Conservation (phyloP, 805 yeast genomes). For the Yarrowia divulgata region DNA sequence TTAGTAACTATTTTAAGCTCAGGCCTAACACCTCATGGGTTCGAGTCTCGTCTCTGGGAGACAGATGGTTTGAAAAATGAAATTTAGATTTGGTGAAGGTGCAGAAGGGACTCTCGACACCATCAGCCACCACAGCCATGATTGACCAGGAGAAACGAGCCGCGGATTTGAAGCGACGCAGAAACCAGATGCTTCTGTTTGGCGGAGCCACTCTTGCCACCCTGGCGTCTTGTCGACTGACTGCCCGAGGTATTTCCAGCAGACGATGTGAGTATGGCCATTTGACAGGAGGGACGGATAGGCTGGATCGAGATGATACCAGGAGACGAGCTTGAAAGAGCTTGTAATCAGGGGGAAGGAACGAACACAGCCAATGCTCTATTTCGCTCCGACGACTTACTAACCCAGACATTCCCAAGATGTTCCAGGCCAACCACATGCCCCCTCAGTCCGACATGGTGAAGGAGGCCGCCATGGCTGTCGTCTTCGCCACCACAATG, state of each 20-base stretch:
- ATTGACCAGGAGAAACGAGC: constrained; percentile 36
- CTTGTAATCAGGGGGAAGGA: not conserved
- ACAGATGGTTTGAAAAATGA: not conserved
- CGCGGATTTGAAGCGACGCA: constrained; percentile 49
- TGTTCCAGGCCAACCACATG: constrained; percentile 83
- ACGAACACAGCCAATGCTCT: not conserved
- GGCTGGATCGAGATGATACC: no score
- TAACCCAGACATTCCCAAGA: constrained; percentile 62
- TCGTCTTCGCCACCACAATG: constrained; percentile 77
- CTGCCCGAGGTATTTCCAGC: constrained; percentile 74
- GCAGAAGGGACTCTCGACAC: not conserved
- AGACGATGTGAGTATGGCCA: constrained; percentile 58
- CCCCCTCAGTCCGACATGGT: constrained; percentile 85
- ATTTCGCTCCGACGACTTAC: not conserved
- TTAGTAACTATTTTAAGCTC: not conserved
- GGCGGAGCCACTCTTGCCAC: constrained; percentile 76
- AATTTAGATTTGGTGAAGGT: constrained; percentile 15
- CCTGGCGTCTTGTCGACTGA: constrained; percentile 72
- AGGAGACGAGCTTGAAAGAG: no score
- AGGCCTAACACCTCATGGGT: not conserved
- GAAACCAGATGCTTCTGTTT: constrained; percentile 74
- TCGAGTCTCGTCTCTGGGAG: not conserved
- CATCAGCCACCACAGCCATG: constrained; percentile 16
- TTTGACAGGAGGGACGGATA: not conserved
- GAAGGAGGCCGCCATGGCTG: constrained; percentile 85